phyloP scores from a whole-genome alignment of 2,329 filamentous ascomycete genomes.

The Grosmannia huntii region DNA sequence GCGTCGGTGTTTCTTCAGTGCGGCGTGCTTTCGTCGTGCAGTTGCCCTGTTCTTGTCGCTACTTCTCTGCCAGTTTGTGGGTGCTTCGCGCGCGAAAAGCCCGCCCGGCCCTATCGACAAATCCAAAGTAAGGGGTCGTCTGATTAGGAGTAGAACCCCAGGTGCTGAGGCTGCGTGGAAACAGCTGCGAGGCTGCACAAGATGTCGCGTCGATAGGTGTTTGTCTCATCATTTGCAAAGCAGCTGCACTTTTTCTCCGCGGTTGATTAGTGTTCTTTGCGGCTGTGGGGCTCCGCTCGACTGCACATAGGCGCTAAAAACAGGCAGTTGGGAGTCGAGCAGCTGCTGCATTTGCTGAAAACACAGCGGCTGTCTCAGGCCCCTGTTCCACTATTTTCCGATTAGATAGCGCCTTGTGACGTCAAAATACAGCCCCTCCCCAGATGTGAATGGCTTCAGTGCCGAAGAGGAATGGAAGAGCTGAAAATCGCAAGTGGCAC shows the following conservation, averaged over 20 bases:
- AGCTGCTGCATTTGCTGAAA: background rate
- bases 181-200: background rate
- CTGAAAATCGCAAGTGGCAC: background rate
- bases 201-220: background rate
- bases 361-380: background rate
- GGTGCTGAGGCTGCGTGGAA: background rate
- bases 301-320: background rate
- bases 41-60: background rate
- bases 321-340: background rate
- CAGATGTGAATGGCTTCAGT: background rate
- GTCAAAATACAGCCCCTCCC: background rate
- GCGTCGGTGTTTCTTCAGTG: background rate
- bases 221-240: background rate
- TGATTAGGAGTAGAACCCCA: background rate
- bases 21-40: background rate
- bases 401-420: background rate
- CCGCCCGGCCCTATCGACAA: no score
- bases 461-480: background rate
- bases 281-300: background rate
- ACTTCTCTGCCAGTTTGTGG: background rate
- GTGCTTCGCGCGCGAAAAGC: background rate
- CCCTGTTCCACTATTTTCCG: background rate
- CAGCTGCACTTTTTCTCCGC: background rate
- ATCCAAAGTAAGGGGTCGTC: background rate
- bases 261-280: background rate